These are phyloP conservation scores for Diaporthe sp. DNA, from an alignment of 2,329 filamentous ascomycete genomes.

Conservation along the genomic window DNA sequence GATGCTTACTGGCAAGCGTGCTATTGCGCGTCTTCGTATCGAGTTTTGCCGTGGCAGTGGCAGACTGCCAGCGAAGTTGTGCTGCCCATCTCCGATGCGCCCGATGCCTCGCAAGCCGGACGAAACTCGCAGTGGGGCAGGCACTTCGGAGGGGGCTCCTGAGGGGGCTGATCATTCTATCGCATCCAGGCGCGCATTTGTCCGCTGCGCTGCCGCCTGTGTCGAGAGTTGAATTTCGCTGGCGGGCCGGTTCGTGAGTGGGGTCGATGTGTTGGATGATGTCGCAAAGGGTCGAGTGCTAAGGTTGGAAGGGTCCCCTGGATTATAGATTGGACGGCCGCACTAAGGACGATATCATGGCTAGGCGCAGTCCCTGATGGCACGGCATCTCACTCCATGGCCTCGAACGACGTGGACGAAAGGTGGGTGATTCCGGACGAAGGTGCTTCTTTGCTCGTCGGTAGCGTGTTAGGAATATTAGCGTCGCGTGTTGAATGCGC, in stretches of 20 bases:
- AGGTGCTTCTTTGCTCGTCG: slow-evolving; percentile 8
- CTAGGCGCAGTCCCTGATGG: slow-evolving; percentile 12
- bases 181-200: slow-evolving; percentile 38
- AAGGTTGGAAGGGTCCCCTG: slow-evolving; percentile 2
- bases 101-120: slow-evolving; percentile 65
- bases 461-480: neutral
- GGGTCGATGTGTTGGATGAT: neutral
- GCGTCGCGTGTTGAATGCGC: neutral
- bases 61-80: slow-evolving; percentile 61
- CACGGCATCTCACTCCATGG: slow-evolving; percentile 1
- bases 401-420: neutral
- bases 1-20: slow-evolving; percentile 59
- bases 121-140: slow-evolving; percentile 60
- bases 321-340: slow-evolving; percentile 27
- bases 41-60: slow-evolving; percentile 38
- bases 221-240: neutral
- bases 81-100: slow-evolving; percentile 56
- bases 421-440: neutral
- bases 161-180: slow-evolving; percentile 57
- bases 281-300: slow-evolving; percentile 6
- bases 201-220: neutral
- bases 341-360: slow-evolving; percentile 35
- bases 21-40: slow-evolving; percentile 40
- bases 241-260: neutral
- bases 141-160: slow-evolving; percentile 56